Evolutionary conservation across 352 stramenopile genomes (phyloP).

Genomic region (Phytophthora pisi): DNA sequence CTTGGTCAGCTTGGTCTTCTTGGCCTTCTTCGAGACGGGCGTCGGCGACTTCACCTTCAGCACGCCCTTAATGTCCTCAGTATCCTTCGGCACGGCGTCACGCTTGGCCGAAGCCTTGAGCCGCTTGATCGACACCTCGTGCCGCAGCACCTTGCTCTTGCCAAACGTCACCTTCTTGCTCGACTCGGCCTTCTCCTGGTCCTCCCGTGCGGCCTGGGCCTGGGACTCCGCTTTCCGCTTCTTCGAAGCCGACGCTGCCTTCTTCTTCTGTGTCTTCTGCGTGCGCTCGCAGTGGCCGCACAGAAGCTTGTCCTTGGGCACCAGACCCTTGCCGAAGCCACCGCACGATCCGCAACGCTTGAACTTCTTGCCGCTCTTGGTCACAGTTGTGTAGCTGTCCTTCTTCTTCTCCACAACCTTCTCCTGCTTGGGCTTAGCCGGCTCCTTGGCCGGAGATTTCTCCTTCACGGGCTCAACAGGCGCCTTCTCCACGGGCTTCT

Average conservation of each 20-base stretch:
- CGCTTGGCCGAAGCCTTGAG: slow-evolving; percentile 80
- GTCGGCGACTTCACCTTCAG: slow-evolving; percentile 56
- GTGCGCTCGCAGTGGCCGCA: slow-evolving; percentile 80
- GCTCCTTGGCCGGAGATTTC: slow-evolving; percentile 18
- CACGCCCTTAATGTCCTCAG: slow-evolving; percentile 71
- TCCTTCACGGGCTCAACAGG: slow-evolving; percentile 21
- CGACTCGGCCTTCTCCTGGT: slow-evolving; percentile 34
- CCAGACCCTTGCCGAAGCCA: slow-evolving; percentile 75
- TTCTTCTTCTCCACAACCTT: slow-evolving; percentile 36
- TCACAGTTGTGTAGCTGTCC: slow-evolving; percentile 39
- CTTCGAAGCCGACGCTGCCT: slow-evolving; percentile 51
- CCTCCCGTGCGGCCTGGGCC: slow-evolving; percentile 34
- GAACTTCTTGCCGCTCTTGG: slow-evolving; percentile 77
- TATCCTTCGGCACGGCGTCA: slow-evolving; percentile 55
- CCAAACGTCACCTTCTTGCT: slow-evolving; percentile 88
- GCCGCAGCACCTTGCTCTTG: slow-evolving; percentile 81
- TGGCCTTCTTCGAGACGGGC: slow-evolving; percentile 42
- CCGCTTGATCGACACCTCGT: slow-evolving; percentile 84
- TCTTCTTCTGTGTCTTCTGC: slow-evolving; percentile 69
- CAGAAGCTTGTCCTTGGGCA: slow-evolving; percentile 62
- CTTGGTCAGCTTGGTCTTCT: slow-evolving; percentile 44
- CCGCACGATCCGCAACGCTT: slow-evolving; percentile 69
- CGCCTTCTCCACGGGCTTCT: slow-evolving; percentile 31
- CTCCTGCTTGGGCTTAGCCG: slow-evolving; percentile 30
- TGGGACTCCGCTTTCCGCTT: slow-evolving; percentile 64